phyloP scores from a whole-genome alignment of 2,329 filamentous ascomycete genomes.

The Colletotrichum endophyticum region DNA sequence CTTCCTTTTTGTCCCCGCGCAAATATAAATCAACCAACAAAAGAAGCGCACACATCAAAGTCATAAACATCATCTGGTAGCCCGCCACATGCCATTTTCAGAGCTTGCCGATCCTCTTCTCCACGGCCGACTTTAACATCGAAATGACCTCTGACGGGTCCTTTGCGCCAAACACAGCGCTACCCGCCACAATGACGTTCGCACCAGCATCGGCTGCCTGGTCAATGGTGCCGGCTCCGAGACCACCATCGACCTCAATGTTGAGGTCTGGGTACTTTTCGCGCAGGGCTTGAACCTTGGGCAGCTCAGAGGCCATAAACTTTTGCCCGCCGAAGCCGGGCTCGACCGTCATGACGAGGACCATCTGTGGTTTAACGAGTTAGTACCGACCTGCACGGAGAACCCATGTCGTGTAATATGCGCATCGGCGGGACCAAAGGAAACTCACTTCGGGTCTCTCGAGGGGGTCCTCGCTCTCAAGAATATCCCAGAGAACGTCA shows the following conservation, averaged over 20 bases:
- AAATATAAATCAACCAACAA: background rate
- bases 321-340: slow-evolving; percentile 98
- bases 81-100: slow-evolving; percentile 22
- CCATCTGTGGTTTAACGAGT: slow-evolving; percentile 73
- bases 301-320: slow-evolving; percentile 95
- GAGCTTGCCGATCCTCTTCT: slow-evolving; percentile 56
- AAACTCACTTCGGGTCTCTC: slow-evolving; percentile 86
- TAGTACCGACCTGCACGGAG: background rate
- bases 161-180: slow-evolving; percentile 91
- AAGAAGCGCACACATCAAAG: background rate
- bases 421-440: slow-evolving; percentile 3
- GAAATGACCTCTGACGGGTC: slow-evolving; percentile 87
- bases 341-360: slow-evolving; percentile 97
- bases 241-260: slow-evolving; percentile 95
- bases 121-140: slow-evolving; percentile 80
- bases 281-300: slow-evolving; percentile 87
- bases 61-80: slow-evolving; percentile 2
- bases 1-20: background rate
- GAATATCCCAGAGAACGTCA: slow-evolving; percentile 89
- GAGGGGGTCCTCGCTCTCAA: slow-evolving; percentile 73
- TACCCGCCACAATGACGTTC: slow-evolving; percentile 97
- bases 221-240: slow-evolving; percentile 88
- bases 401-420: background rate
- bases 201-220: slow-evolving; percentile 94
- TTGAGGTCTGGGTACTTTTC: slow-evolving; percentile 88